A percentile compares a stretch with the other conserved stretches of the same genome.
These are phyloP conservation scores for Candida awuae DNA, from an alignment of 805 yeast genomes.

Conservation along the genomic window DNA sequence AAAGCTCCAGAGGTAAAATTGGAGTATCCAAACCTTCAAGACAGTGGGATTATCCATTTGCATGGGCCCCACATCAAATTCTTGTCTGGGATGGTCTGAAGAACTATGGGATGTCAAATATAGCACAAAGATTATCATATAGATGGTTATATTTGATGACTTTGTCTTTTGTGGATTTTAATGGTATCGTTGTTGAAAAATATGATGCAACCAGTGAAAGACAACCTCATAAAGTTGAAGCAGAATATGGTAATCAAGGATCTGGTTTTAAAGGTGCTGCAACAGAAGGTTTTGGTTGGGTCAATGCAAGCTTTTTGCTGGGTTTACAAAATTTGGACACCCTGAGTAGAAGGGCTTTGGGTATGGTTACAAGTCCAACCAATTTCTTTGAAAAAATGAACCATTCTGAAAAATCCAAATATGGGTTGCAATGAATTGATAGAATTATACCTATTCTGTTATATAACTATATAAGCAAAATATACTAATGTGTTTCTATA, in stretches of 20 bases:
- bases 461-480: too few species aligned
- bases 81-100: conserved; percentile 83
- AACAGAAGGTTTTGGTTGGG: conserved; percentile 98
- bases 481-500: too few species aligned
- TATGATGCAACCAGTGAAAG: conserved; percentile 79
- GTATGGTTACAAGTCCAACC: conserved; percentile 67
- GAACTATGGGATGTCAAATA: conserved; percentile 58
- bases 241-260: conserved; percentile 97
- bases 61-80: conserved; percentile 99
- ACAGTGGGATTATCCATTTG: conserved; percentile 97
- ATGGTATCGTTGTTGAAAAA: conserved; percentile 93
- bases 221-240: conserved; percentile 86
- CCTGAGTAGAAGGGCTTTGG: conserved; percentile 68
- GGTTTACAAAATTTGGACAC: conserved; percentile 62
- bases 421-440: conserved; percentile 19
- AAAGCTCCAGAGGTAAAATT: conserved; percentile 61
- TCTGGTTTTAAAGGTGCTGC: conserved; percentile 87
- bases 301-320: conserved; percentile 73
- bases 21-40: conserved; percentile 70
- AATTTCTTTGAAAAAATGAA: conserved; percentile 47
- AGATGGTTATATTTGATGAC: conserved; percentile 90
- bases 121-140: conserved; percentile 65
- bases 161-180: conserved; percentile 81
- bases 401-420: conserved; percentile 32
- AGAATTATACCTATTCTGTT: neutral